phyloP scores from a whole-genome alignment of 345 rosid genomes.

The Stellera chamaejasme region DNA sequence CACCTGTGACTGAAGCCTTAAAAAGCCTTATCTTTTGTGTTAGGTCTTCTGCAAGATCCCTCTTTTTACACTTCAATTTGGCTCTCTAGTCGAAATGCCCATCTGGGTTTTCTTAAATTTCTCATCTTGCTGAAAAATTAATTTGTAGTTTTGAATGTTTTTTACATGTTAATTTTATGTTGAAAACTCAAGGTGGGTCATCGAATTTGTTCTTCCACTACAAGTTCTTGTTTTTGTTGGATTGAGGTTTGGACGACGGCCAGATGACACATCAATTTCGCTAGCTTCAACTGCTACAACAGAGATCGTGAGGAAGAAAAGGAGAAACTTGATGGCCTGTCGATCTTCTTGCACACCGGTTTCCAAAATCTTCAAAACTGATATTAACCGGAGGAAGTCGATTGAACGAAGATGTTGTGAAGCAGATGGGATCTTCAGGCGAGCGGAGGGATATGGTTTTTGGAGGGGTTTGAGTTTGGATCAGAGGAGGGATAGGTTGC shows the following conservation, averaged over 20 bases:
- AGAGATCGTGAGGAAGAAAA: slow-evolving; percentile 64
- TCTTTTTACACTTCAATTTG: background rate
- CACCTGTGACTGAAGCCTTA: slow-evolving; percentile 67
- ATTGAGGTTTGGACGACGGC: slow-evolving; percentile 39
- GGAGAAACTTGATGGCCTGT: slow-evolving; percentile 59
- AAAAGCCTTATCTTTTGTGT: slow-evolving; percentile 63
- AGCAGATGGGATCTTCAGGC: too few species aligned
- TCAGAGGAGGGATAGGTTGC: too few species aligned
- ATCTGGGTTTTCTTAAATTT: slow-evolving; percentile 4
- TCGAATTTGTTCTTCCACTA: slow-evolving; percentile 55
- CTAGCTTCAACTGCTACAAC: slow-evolving; percentile 62
- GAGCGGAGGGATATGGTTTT: too few species aligned
- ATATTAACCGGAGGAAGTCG: slow-evolving; percentile 69
- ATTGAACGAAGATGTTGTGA: too few species aligned
- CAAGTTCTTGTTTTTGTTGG: slow-evolving; percentile 51
- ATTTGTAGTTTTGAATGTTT: background rate
- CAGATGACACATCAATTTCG: slow-evolving; percentile 38
- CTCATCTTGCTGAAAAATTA: slow-evolving; percentile 5
- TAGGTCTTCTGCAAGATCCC: slow-evolving; percentile 83
- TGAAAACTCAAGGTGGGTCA: slow-evolving; percentile 46
- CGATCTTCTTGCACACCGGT: slow-evolving; percentile 33
- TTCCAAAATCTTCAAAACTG: slow-evolving; percentile 32
- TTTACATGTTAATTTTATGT: slow-evolving; percentile 46
- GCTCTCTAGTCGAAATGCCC: background rate
- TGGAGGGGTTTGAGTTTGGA: too few species aligned